Evolutionary conservation across 495 filamentous ascomycete genomes (phyloP), one percentile per base, ranked within the genome.

Genomic region (Immersiella caudata): DNA sequence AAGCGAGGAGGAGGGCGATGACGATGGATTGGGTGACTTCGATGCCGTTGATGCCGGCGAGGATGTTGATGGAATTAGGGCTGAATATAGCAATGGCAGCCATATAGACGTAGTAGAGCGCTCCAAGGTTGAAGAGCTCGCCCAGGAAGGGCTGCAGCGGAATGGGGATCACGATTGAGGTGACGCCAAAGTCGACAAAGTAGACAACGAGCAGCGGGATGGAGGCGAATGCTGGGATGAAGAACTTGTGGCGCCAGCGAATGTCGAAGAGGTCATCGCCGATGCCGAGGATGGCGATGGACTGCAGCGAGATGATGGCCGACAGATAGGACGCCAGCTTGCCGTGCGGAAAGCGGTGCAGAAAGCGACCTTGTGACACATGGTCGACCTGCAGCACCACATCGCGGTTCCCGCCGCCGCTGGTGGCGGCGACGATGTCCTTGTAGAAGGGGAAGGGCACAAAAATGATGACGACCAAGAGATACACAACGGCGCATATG

Each of bases 191-290:
- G 78, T 97, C 94, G 73, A 98, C 93, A 76, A 97, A 96, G 80
- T 99, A 99, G 65, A 99, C 92, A 60, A 96, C 90, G 5, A 99
- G 89, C 79, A 99, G 90, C 0, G 95, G 95, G 66, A 98, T 93
- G 27, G 93, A 87, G 40, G 93, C 93, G 73, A 99, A 92, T 18
- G 92, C 96, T 5, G 95, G 95, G 68, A 99, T 97, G 79, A 98
- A 88, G 74, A 98, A 88, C 79, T 99, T 99, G 82, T 99, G 96
- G 60, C 95, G 89, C 95, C 95, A 99, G 72, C 96, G 89, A 71
- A 99, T 96, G 78, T 99, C 95, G 79, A 99, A 96, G 16, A 97
- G 86, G 77, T 99, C 95, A 78, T 99, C 95, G 24, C 91, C 92
- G 65, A 98, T 90, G 36, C 95, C 95, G 50, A 99, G 91, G 50